These are phyloP conservation scores for Rhizopus delemar DNA, from an alignment of 371 early-diverging fungal species.

Conservation along the genomic window DNA sequence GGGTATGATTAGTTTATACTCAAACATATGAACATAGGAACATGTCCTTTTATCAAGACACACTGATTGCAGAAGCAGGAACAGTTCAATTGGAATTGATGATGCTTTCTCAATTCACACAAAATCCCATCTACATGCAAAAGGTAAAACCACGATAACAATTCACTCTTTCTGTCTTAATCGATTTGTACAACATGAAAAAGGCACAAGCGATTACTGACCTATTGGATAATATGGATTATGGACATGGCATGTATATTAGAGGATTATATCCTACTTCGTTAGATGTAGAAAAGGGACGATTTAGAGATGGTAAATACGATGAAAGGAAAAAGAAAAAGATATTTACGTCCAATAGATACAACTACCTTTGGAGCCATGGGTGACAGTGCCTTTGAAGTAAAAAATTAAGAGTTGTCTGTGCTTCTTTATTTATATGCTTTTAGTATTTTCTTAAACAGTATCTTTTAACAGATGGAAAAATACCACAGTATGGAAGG, in stretches of 20 bases:
- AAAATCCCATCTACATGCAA: constrained; percentile 59
- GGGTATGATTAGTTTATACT: constrained; percentile 19
- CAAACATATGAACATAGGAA: constrained; percentile 16
- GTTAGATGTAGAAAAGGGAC: constrained; percentile 39
- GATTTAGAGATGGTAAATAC: constrained; percentile 38
- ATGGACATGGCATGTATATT: constrained; percentile 49
- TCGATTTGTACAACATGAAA: not conserved
- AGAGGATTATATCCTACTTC: constrained; percentile 58
- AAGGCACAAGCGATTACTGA: constrained; percentile 58
- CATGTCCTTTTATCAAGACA: constrained; percentile 12
- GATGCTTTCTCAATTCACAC: constrained; percentile 71
- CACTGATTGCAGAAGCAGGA: constrained; percentile 80
- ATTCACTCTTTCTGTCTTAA: not conserved
- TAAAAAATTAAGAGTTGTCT: constrained; percentile 12
- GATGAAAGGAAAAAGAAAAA: not conserved
- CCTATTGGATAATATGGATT: constrained; percentile 38
- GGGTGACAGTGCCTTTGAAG: constrained; percentile 61
- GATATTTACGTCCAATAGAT: constrained; percentile 15
- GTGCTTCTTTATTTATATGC: not conserved
- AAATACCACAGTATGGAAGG: constrained; percentile 47
- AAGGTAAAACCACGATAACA: constrained; percentile 39
- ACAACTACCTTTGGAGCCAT: constrained; percentile 50
- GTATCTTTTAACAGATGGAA: constrained; percentile 60
- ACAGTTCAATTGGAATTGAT: constrained; percentile 88
- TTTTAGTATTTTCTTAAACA: constrained; percentile 74